These are phyloP conservation scores for Debaryomycetaceae sp. DNA, from an alignment of 1,139 yeast species.

Conservation along the genomic window DNA sequence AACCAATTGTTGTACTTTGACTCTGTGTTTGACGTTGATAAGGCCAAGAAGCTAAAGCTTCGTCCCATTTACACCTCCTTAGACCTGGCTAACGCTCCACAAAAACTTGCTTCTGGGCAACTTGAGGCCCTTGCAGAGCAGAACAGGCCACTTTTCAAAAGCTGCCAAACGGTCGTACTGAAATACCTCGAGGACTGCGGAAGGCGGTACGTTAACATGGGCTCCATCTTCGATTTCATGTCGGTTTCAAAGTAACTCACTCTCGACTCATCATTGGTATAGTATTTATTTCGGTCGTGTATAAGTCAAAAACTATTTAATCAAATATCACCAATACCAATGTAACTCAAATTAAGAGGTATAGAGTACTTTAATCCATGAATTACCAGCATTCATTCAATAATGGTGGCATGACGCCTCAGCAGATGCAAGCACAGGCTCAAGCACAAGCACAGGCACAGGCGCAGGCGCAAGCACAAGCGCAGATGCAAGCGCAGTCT, in stretches of 20 bases:
- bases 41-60: constrained; percentile 57
- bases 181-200: constrained; percentile 83
- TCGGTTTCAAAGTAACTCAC: constrained; percentile 4
- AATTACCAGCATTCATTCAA: constrained; percentile 12
- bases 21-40: constrained; percentile 78
- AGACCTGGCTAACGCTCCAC: constrained; percentile 27
- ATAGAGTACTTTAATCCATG: constrained; percentile 6
- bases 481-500: constrained; percentile 14
- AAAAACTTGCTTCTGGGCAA: constrained; percentile 52
- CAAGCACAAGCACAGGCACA: constrained; percentile 7
- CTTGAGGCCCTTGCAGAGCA: constrained; percentile 76
- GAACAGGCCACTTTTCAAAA: constrained; percentile 61
- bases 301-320: background rate
- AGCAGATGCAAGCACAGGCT: constrained; percentile 4
- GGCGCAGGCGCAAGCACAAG: constrained; percentile 6
- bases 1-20: constrained; percentile 81
- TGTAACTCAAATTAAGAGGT: background rate
- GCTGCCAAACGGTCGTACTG: constrained; percentile 59
- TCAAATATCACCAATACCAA: background rate
- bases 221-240: constrained; percentile 68
- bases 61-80: constrained; percentile 43
- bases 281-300: background rate
- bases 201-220: constrained; percentile 87
- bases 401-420: constrained; percentile 6
- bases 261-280: background rate